Conservation (phyloP, 1,284 basidiomycete genomes). For the Singerocomus inundabilis region DNA sequence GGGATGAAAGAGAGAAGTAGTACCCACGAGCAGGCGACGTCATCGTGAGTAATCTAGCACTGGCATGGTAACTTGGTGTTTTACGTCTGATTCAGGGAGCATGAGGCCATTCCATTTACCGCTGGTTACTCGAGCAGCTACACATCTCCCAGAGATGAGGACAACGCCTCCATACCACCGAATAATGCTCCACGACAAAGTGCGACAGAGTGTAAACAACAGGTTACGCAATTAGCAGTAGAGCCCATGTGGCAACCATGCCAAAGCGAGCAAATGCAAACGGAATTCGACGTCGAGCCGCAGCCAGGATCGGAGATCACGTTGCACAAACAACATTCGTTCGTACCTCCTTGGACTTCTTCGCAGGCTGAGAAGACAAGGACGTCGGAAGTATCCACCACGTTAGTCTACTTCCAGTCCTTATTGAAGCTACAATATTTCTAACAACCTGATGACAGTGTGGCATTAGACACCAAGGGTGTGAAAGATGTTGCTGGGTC, state of each 20-base stretch:
- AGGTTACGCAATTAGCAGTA: background rate
- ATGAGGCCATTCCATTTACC: background rate
- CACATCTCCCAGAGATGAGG: background rate
- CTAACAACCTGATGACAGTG: background rate
- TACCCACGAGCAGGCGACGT: background rate
- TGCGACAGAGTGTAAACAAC: background rate
- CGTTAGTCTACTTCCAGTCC: background rate
- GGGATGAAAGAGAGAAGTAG: background rate
- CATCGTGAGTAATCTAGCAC: conserved; percentile 6
- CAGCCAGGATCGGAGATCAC: background rate
- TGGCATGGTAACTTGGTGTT: too few relatives aligned
- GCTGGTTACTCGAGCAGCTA: background rate
- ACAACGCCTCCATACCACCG: background rate
- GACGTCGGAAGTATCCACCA: background rate
- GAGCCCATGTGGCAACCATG: background rate
- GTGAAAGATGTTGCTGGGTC: background rate
- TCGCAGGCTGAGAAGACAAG: background rate
- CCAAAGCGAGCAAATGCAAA: background rate
- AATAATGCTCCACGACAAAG: background rate
- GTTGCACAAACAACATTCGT: background rate
- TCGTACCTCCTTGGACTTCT: background rate
- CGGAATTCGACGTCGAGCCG: background rate
- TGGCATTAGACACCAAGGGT: background rate
- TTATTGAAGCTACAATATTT: background rate
- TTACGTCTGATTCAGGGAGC: conserved; percentile 6